Evolutionary conservation across 1,284 basidiomycete genomes (phyloP), one percentile per base, ranked within the genome.

Genomic region (Cutaneotrichosporon sp.): DNA sequence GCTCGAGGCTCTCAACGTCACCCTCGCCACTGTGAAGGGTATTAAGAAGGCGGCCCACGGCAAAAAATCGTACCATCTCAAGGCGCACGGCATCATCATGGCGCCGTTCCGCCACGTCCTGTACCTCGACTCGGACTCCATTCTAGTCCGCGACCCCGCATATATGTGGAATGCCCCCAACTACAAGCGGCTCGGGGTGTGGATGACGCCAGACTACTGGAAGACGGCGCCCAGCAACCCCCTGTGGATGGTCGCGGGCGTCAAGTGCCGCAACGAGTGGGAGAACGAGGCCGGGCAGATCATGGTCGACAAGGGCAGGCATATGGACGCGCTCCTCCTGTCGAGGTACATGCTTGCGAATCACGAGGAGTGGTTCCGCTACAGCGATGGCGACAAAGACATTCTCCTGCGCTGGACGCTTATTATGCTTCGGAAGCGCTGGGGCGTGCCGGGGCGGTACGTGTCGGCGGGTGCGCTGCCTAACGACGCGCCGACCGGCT

Each of bases 311-410:
- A 80, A 79, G 57, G 59, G 65, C 34, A 53, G 62, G 20, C 78
- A 80, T 54, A 62, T 78, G 25, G 78, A 80, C 54, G 72, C 72
- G 2, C 67, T 79, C 32, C 55, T 76, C 6, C 65, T 79, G 19
- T 58, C 64, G 31, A 61, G 75, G 49, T 71, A 73, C 54, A 78
- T 79, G 77, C 68, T 79, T 26, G 64, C 72, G 35, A 63, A 72
- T 31, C 75, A 71, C 57, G 64, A 67, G 16, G 61, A 73, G 61
- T 79, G 77, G 72, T 79, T 77, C 68, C 67, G 65, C 47, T 75
- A 76, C 52, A 76, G 75, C 5, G 78, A 79, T 56, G 78, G 78
- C 25, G 77, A 79, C 63, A 79, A 79, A 63, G 79, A 80, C 54
- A 71, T 78, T 20, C 78, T 79, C 66, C n/a, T 43, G 3, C 67